Conservation (phyloP, 495 filamentous ascomycete genomes). For the Penicillium mononematosum region DNA sequence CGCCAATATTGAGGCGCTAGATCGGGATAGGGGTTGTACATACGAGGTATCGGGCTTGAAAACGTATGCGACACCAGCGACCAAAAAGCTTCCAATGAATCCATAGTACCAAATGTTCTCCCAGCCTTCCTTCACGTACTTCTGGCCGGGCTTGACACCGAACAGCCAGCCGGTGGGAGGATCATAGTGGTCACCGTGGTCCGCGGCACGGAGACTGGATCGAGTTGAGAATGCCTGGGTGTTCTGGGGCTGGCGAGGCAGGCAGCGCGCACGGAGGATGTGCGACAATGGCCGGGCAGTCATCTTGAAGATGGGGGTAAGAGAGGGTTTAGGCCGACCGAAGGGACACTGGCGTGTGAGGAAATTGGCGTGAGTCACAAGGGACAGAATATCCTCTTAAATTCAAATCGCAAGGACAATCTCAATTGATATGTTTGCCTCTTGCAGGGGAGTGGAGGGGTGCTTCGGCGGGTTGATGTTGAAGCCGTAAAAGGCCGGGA, state of each 20-base stretch:
- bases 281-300: conserved; percentile 43
- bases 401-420: conserved; percentile 15
- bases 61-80: conserved; percentile 79
- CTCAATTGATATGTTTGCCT: conserved; percentile 27
- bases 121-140: conserved; percentile 95
- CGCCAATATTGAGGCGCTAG: neutral
- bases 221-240: conserved; percentile 45
- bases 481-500: conserved; percentile 49
- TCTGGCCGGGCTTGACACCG: conserved; percentile 87
- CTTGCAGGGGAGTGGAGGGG: conserved; percentile 37
- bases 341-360: conserved; percentile 5
- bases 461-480: conserved; percentile 42
- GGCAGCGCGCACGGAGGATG: conserved; percentile 43
- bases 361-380: conserved; percentile 11
- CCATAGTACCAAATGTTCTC: conserved; percentile 85
- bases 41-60: conserved; percentile 99
- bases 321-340: conserved; percentile 10
- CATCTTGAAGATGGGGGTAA: conserved; percentile 38
- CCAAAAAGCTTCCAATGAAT: conserved; percentile 77
- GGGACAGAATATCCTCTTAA: conserved; percentile 19
- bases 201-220: conserved; percentile 43
- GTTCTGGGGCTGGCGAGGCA: conserved; percentile 40
- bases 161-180: conserved; percentile 89
- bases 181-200: conserved; percentile 81
- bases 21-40: conserved; percentile 40